These are phyloP conservation scores for Suillus subluteus DNA, from an alignment of 768 basidiomycete genomes.

Conservation along the genomic window DNA sequence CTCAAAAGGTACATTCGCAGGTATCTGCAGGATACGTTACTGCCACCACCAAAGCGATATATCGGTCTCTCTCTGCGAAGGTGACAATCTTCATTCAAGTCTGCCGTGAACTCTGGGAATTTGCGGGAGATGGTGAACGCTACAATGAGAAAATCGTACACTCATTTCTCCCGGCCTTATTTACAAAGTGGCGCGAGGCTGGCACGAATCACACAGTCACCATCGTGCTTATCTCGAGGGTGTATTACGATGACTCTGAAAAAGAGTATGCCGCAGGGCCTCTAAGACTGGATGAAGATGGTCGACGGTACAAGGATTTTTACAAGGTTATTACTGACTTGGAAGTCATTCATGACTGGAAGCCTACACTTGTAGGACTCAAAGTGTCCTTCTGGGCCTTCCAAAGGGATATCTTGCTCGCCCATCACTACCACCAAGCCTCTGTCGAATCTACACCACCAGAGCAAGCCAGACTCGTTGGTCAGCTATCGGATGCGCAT, in stretches of 20 bases:
- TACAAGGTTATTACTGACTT: conserved; percentile 95
- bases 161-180: conserved; percentile 90
- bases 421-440: conserved; percentile 85
- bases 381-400: conserved; percentile 91
- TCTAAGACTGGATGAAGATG: conserved; percentile 73
- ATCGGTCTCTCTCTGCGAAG: conserved; percentile 88
- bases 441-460: conserved; percentile 47
- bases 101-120: conserved; percentile 95
- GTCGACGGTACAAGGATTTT: conserved; percentile 91
- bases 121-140: conserved; percentile 93
- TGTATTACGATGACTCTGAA: conserved; percentile 84
- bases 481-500: conserved; percentile 82
- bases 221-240: conserved; percentile 91
- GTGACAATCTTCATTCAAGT: conserved; percentile 96
- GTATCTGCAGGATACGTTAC: conserved; percentile 84
- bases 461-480: conserved; percentile 69
- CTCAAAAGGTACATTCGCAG: conserved; percentile 39
- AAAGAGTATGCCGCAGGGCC: conserved; percentile 84
- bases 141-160: conserved; percentile 98
- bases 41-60: conserved; percentile 83
- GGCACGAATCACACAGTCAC: conserved; percentile 93
- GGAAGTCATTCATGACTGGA: conserved; percentile 88
- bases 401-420: conserved; percentile 87
- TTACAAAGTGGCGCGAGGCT: conserved; percentile 80
- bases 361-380: conserved; percentile 80